phyloP scores from a whole-genome alignment of 148 eudicot species.

The Amaranthus cruentus region DNA sequence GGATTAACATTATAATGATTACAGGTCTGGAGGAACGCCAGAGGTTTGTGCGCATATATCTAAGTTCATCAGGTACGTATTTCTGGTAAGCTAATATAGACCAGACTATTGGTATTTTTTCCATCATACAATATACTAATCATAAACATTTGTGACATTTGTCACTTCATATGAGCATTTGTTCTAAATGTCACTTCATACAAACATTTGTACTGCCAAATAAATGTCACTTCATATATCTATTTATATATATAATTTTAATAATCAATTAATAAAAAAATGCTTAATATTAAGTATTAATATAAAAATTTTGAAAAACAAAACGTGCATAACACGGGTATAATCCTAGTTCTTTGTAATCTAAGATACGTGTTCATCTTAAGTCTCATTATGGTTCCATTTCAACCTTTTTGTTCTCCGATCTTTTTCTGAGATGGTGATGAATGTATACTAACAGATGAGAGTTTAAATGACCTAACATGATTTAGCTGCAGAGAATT shows the following conservation, averaged over 20 bases:
- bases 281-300: too few relatives aligned
- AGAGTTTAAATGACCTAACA: neutral
- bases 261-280: too few relatives aligned
- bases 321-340: too few relatives aligned
- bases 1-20: constrained; percentile 14
- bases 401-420: neutral
- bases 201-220: neutral
- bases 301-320: too few relatives aligned
- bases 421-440: neutral
- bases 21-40: constrained; percentile 72
- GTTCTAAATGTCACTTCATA: too few relatives aligned
- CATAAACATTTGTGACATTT: neutral
- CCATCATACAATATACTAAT: neutral
- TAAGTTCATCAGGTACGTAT: constrained; percentile 61
- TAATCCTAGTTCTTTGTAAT: too few relatives aligned
- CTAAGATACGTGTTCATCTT: too few relatives aligned
- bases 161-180: neutral
- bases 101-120: neutral
- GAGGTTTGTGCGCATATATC: constrained; percentile 55
- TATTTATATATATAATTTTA: neutral
- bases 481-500: neutral
- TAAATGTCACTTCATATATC: neutral
- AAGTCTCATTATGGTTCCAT: neutral
- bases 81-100: neutral
- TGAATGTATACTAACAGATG: too few relatives aligned